A percentile compares a stretch with the other conserved stretches of the same genome.
These are phyloP conservation scores for Talaromyces sp. DNA, from an alignment of 2,329 filamentous ascomycete genomes.

Conservation along the genomic window DNA sequence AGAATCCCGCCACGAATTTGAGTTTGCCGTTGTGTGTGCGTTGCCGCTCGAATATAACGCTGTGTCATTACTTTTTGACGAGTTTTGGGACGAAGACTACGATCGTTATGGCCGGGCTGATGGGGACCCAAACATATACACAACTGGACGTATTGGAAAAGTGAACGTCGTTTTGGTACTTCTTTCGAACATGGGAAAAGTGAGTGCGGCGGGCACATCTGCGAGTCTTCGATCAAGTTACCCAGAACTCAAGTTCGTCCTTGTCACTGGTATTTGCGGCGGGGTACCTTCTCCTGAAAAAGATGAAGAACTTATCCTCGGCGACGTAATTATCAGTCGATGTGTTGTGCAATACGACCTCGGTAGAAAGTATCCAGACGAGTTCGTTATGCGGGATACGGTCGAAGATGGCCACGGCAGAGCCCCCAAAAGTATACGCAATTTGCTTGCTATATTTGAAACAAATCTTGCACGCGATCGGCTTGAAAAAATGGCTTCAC, in stretches of 20 bases:
- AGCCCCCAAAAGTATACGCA: neutral
- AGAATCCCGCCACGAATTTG: neutral
- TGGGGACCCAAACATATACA: neutral
- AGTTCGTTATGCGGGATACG: neutral
- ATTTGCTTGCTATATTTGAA: neutral
- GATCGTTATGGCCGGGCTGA: neutral
- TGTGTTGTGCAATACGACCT: neutral
- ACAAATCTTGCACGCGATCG: neutral
- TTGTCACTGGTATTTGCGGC: neutral
- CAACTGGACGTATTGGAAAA: neutral
- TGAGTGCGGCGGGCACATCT: neutral
- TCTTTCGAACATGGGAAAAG: neutral
- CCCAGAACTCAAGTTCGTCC: neutral
- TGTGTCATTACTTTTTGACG: neutral
- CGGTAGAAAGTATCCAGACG: neutral
- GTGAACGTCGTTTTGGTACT: neutral
- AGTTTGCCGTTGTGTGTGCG: neutral
- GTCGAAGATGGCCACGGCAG: neutral
- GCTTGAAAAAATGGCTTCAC: neutral
- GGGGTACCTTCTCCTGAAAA: neutral
- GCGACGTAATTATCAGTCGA: neutral
- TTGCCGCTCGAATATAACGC: neutral
- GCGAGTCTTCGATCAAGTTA: neutral
- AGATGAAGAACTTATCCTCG: neutral
- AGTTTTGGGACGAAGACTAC: neutral